Evolutionary conservation across 495 filamentous ascomycete species (phyloP), one percentile per base, ranked within the genome.

Genomic region (Aspergillus steynii): DNA sequence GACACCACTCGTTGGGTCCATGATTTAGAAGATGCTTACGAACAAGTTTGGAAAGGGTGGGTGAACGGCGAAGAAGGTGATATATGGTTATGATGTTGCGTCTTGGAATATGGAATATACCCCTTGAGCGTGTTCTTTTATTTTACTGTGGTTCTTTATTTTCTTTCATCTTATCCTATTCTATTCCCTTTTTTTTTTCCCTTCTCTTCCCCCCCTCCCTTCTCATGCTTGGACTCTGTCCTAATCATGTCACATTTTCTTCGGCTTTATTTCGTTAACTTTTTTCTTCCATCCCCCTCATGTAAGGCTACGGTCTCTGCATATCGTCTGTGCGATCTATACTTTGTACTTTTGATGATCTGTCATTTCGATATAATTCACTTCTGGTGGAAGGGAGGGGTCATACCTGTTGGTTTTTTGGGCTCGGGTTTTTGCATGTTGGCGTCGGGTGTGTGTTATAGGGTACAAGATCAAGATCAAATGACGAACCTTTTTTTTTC

Each of bases 1-100:
- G 90, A 99, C 74, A 99, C 95, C 27, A 81, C 78, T 63, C 83
- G 96, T 61, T 99, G 95, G 95, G 95, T 99, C 48, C 78, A 81
- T 46, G 93, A 98, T 79, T 71, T 99, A 59, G 95, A 99, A 77
- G 81, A 85, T 60, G 93, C 92, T 25, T 98, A 97, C 69, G 86
- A 89, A 60, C 84, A 87, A 68, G 93, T 92, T 9, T 99, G 95
- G 95, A 80, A 82, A 63, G 81, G 84, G 67, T 98, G 93, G 93
- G 96, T 91, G 34, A 82, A 78, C 34, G 92, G 90, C 34, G 88
- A 90, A 78, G 90, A 92, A 34, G 92, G 95, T 51, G 95, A 99
- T 82, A 95, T 99, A 61, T 94, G 83, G 84, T 76, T 81, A 76
- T 81, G 75, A 78, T 74, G 63, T 42, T 69, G 65, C 68, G 69